phyloP scores from a whole-genome alignment of 2,329 filamentous ascomycete species.

The Monosporascus ibericus region DNA sequence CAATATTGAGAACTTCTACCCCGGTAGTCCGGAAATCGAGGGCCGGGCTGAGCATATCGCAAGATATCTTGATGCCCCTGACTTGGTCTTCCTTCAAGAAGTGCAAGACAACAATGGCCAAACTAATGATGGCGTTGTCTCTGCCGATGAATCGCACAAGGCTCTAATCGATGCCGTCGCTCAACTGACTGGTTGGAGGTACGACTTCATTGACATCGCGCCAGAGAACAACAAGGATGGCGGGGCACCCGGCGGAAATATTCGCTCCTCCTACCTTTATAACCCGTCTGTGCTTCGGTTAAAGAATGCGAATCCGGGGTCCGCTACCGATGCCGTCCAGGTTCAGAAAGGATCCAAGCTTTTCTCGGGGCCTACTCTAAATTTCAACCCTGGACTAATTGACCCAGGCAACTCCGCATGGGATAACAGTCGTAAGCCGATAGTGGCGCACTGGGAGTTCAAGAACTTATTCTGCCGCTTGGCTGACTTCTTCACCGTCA shows the following conservation, averaged over 20 bases:
- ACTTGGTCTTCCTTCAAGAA: slow-evolving; percentile 64
- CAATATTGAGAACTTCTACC: slow-evolving; percentile 64
- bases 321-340: slow-evolving; percentile 46
- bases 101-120: slow-evolving; percentile 61
- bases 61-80: slow-evolving; percentile 55
- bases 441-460: slow-evolving; percentile 60
- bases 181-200: slow-evolving; percentile 34
- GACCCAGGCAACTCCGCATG: slow-evolving; percentile 57
- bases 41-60: slow-evolving; percentile 60
- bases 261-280: slow-evolving; percentile 66
- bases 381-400: slow-evolving; percentile 63
- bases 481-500: slow-evolving; percentile 56
- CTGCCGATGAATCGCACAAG: slow-evolving; percentile 52
- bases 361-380: slow-evolving; percentile 50
- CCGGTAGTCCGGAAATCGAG: slow-evolving; percentile 48
- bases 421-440: slow-evolving; percentile 57
- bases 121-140: slow-evolving; percentile 51
- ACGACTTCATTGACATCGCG: slow-evolving; percentile 54
- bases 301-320: slow-evolving; percentile 52
- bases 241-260: slow-evolving; percentile 64
- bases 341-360: slow-evolving; percentile 28
- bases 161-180: slow-evolving; percentile 49
- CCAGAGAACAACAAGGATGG: slow-evolving; percentile 58
- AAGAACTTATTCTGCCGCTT: slow-evolving; percentile 27
- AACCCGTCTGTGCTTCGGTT: slow-evolving; percentile 53